A percentile compares a stretch with the other conserved stretches of the same genome.
Evolutionary conservation across 2,329 filamentous ascomycete species (phyloP).

Genomic region (Aspergillus uvarum): DNA sequence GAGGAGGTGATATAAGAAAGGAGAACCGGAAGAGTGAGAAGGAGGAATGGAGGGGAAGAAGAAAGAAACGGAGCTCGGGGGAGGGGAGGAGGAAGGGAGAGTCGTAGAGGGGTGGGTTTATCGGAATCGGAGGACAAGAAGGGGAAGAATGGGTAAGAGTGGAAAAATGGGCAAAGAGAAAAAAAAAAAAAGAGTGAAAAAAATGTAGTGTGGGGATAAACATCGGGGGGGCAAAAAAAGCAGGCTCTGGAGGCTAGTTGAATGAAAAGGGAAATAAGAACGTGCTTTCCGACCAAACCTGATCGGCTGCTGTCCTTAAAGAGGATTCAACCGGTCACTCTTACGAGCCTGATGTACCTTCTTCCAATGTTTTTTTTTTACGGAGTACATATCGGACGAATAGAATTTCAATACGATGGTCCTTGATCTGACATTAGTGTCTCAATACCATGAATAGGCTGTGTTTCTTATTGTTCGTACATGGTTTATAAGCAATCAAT

Average conservation of each 20-base stretch:
- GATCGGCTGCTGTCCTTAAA: conserved; percentile 23
- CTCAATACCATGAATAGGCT: background rate
- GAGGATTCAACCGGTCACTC: conserved; percentile 21
- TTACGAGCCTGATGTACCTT: conserved; percentile 12
- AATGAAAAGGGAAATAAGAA: conserved; percentile 20
- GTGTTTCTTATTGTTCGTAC: background rate
- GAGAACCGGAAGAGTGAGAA: conserved; percentile 21
- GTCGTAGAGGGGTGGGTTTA: conserved; percentile 23
- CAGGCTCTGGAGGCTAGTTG: conserved; percentile 3
- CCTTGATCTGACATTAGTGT: background rate
- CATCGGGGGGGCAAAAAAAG: conserved; percentile 28
- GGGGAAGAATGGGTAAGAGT: background rate
- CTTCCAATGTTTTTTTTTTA: background rate
- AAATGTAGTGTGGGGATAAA: conserved; percentile 32
- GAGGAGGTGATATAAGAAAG: conserved; percentile 29
- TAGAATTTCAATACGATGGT: background rate
- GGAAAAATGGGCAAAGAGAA: conserved; percentile 16
- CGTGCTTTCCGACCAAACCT: conserved; percentile 20
- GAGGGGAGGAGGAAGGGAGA: conserved; percentile 24
- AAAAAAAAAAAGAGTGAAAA: conserved; percentile 20
- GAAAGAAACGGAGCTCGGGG: conserved; percentile 28
- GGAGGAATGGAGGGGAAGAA: conserved; percentile 26
- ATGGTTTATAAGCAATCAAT: background rate
- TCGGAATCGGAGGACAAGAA: conserved; percentile 28
- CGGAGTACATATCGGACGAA: background rate